Percentiles rank a stretch among this genome's conserved stretches.
Evolutionary conservation across 805 yeast species (phyloP).

Genomic region (Zygosaccharomyces gambellarensis): DNA sequence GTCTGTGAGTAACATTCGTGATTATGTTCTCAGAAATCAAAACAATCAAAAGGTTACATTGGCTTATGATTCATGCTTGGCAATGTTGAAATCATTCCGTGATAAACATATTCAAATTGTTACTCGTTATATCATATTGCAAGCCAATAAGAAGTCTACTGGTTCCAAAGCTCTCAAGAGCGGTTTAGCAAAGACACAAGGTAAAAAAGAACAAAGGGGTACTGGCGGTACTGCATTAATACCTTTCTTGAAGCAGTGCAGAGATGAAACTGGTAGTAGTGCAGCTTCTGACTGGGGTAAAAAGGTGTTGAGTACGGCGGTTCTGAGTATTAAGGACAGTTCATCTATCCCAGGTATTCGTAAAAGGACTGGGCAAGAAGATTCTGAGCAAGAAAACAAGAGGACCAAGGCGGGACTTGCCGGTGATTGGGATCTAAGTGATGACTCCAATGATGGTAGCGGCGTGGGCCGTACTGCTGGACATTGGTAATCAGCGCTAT

Average conservation of each 20-base stretch:
- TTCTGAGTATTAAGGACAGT: conserved; percentile 27
- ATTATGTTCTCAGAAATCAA: conserved; percentile 50
- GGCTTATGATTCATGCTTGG: conserved; percentile 83
- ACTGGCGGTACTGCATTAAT: conserved; percentile 92
- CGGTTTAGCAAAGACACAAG: conserved; percentile 49
- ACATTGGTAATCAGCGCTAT: conserved; percentile 29
- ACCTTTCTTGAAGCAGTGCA: conserved; percentile 89
- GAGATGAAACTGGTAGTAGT: conserved; percentile 92
- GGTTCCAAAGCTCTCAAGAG: conserved; percentile 61
- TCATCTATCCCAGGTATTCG: conserved; percentile 15
- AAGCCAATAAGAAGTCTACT: conserved; percentile 54
- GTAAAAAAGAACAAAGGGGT: conserved; percentile 60
- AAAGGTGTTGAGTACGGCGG: conserved; percentile 56
- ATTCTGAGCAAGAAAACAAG: conserved; percentile 15
- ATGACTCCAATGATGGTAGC: conserved; percentile 24
- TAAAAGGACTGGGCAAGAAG: conserved; percentile 9
- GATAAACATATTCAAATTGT: conserved; percentile 93
- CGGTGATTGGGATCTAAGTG: conserved; percentile 28
- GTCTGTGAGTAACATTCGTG: conserved; percentile 54
- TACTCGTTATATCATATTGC: conserved; percentile 77
- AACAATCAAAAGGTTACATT: conserved; percentile 53
- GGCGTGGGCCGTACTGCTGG: conserved; percentile 23
- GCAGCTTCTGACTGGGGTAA: conserved; percentile 94
- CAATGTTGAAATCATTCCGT: conserved; percentile 81
- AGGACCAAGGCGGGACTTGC: conserved; percentile 33